A percentile compares a stretch with the other conserved stretches of the same genome.
phyloP scores from a whole-genome alignment of 2,329 filamentous ascomycete genomes.

The Alternaria postmessia region DNA sequence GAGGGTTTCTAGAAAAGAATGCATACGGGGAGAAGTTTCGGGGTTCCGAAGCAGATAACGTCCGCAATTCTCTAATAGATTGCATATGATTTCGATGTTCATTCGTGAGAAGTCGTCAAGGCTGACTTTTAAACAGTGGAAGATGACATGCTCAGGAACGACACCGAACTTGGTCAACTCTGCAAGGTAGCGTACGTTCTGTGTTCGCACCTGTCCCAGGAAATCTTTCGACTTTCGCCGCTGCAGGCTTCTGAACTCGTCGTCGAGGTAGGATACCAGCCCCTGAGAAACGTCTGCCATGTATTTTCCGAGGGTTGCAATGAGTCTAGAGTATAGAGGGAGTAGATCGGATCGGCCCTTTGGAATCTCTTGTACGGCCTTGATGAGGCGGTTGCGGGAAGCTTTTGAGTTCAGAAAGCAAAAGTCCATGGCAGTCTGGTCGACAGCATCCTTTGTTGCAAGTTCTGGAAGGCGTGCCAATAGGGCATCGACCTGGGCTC shows the following conservation, averaged over 20 bases:
- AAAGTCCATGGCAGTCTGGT: constrained; percentile 93
- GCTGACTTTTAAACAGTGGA: constrained; percentile 97
- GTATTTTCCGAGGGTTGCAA: constrained; percentile 92
- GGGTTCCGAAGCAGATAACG: constrained; percentile 91
- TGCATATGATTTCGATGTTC: constrained; percentile 99
- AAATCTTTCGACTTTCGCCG: constrained; percentile 98
- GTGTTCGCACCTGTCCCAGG: constrained; percentile 87
- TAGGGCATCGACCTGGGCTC: constrained; percentile 92
- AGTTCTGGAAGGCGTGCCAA: constrained; percentile 88
- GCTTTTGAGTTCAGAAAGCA: constrained; percentile 99
- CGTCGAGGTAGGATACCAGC: constrained; percentile 89
- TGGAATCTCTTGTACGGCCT: constrained; percentile 91
- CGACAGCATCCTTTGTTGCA: constrained; percentile 88
- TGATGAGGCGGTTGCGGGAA: constrained; percentile 91
- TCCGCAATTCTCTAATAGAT: constrained; percentile 94
- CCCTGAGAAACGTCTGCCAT: constrained; percentile 94
- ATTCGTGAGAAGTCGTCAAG: constrained; percentile 97
- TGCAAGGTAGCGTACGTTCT: constrained; percentile 96
- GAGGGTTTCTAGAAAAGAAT: constrained; percentile 90
- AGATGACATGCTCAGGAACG: constrained; percentile 97
- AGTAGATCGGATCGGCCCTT: constrained; percentile 92
- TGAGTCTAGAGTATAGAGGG: constrained; percentile 88
- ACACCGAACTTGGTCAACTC: constrained; percentile 98
- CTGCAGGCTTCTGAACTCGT: constrained; percentile 95
- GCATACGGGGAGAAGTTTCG: constrained; percentile 92